phyloP scores from a whole-genome alignment of 768 basidiomycete genomes.

The Gloeophyllum trabeum region DNA sequence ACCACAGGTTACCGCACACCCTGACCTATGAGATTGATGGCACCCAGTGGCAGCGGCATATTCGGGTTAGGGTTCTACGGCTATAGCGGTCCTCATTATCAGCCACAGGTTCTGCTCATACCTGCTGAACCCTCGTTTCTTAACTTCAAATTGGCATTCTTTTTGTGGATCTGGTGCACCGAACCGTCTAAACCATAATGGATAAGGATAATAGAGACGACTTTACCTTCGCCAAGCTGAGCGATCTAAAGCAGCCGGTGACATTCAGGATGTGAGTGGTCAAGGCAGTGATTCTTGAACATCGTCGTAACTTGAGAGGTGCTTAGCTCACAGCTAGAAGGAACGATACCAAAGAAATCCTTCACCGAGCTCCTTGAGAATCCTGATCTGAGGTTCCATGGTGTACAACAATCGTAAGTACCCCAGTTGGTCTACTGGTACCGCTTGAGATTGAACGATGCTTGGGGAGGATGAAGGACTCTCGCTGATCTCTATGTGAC shows the following conservation, averaged over 20 bases:
- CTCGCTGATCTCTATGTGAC: slow-evolving; percentile 92
- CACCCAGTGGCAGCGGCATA: too few species aligned
- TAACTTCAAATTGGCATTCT: too few species aligned
- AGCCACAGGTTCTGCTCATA: too few species aligned
- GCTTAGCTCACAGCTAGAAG: slow-evolving; percentile 75
- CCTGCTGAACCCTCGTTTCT: too few species aligned
- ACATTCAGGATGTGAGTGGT: slow-evolving; percentile 66
- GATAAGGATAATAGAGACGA: slow-evolving; percentile 69
- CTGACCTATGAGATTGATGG: too few species aligned
- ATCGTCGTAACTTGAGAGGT: background rate
- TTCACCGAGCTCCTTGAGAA: slow-evolving; percentile 77
- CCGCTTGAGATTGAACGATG: slow-evolving; percentile 15
- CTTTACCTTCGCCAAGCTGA: slow-evolving; percentile 86
- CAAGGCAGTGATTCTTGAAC: background rate
- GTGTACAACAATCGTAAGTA: slow-evolving; percentile 70
- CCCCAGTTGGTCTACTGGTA: slow-evolving; percentile 1
- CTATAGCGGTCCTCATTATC: too few species aligned
- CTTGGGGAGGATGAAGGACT: slow-evolving; percentile 41
- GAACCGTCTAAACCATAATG: too few species aligned
- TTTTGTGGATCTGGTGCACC: too few species aligned
- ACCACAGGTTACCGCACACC: too few species aligned
- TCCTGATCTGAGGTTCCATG: slow-evolving; percentile 75
- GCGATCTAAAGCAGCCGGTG: slow-evolving; percentile 79
- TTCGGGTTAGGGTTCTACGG: too few species aligned
- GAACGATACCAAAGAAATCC: slow-evolving; percentile 55